phyloP scores from a whole-genome alignment of 2,329 filamentous ascomycete species.

The Neofusicoccum kwambonambiense region DNA sequence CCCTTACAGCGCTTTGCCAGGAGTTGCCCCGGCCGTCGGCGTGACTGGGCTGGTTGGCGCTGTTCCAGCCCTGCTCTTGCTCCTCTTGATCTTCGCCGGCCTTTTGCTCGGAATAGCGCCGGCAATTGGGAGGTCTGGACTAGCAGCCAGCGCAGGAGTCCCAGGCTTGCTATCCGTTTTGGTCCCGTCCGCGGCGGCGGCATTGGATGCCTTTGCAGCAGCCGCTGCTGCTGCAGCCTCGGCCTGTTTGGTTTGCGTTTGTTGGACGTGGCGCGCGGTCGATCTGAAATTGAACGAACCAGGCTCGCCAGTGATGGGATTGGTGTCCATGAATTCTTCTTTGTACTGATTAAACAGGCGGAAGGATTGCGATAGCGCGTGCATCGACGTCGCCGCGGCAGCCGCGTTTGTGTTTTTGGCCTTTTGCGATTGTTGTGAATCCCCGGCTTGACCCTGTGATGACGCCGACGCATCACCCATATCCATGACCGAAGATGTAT shows the following conservation, averaged over 20 bases:
- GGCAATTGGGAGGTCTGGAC: background rate
- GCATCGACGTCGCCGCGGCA: constrained; percentile 26
- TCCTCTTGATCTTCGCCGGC: constrained; percentile 33
- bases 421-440: background rate
- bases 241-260: constrained; percentile 33
- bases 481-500: constrained; percentile 21
- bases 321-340: constrained; percentile 65
- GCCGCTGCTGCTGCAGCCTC: constrained; percentile 30
- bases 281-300: constrained; percentile 59
- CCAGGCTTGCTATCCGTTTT: constrained; percentile 6
- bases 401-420: constrained; percentile 2
- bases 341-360: constrained; percentile 53
- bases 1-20: background rate
- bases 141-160: constrained; percentile 6
- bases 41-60: constrained; percentile 33
- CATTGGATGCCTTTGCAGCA: constrained; percentile 31
- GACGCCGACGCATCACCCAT: constrained; percentile 22
- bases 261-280: constrained; percentile 43
- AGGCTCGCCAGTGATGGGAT: constrained; percentile 61
- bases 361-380: constrained; percentile 45
- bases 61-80: constrained; percentile 38
- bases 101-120: constrained; percentile 21
- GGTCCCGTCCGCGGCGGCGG: constrained; percentile 15
- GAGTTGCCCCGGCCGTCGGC: constrained; percentile 1
- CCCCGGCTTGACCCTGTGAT: constrained; percentile 12